Percentiles rank a stretch among this genome's conserved stretches.
phyloP scores from a whole-genome alignment of 331 rosid genomes.

The Rhamnella rubrinervis region DNA sequence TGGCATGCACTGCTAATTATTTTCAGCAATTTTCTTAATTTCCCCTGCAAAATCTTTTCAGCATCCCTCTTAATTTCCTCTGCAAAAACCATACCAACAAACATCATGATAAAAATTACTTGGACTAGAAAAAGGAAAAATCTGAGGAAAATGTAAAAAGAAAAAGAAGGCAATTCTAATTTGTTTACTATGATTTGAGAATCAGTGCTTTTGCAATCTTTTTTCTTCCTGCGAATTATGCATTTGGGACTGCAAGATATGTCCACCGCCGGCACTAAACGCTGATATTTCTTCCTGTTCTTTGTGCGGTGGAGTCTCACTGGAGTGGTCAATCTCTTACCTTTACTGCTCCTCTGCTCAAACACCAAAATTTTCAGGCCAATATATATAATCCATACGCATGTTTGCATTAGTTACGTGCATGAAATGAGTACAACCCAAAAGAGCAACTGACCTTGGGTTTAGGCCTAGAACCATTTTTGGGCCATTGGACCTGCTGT shows the following conservation, averaged over 20 bases:
- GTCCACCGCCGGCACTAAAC: slow-evolving; percentile 28
- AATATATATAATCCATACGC: not conserved
- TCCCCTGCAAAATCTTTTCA: slow-evolving; percentile 34
- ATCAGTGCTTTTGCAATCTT: slow-evolving; percentile 12
- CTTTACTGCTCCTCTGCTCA: slow-evolving; percentile 10
- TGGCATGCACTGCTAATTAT: not conserved
- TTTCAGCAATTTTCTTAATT: not conserved
- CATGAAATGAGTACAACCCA: not conserved
- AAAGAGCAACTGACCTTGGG: slow-evolving; percentile 28
- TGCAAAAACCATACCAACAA: slow-evolving; percentile 15
- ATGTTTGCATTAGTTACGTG: not conserved
- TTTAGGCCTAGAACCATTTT: slow-evolving; percentile 21
- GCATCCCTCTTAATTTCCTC: slow-evolving; percentile 42
- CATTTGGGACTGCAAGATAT: slow-evolving; percentile 22
- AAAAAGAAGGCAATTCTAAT: not conserved
- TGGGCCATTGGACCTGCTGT: slow-evolving; percentile 23
- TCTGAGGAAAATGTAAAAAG: not conserved
- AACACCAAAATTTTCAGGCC: not conserved
- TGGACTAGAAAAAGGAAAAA: not conserved
- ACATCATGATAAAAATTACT: not conserved
- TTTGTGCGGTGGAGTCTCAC: slow-evolving; percentile 21
- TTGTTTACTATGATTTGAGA: slow-evolving; percentile 33
- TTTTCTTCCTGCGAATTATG: slow-evolving; percentile 17
- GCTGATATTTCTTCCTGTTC: slow-evolving; percentile 25
- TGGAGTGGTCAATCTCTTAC: slow-evolving; percentile 24